phyloP scores from a whole-genome alignment of 176 grass and related monocot genomes.

The Eragrostis curvula region DNA sequence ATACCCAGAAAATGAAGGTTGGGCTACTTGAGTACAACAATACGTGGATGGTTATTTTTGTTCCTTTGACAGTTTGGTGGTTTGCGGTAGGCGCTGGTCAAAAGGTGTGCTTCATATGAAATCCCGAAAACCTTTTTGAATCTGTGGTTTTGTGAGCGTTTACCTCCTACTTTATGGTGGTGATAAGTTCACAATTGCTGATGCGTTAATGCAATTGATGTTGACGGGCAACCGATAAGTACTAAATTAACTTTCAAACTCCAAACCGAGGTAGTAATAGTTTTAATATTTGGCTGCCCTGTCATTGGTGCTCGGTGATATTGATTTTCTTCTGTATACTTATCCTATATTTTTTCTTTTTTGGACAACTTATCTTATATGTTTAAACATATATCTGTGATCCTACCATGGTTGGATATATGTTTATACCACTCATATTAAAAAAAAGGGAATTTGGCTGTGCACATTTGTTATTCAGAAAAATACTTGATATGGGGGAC shows the following conservation, averaged over 20 bases:
- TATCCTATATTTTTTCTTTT: no score
- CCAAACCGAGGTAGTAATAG: not conserved
- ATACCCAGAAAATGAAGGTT: not conserved
- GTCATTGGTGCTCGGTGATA: not conserved
- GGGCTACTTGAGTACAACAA: not conserved
- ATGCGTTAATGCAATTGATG: not conserved
- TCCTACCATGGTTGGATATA: not conserved
- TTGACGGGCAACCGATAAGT: not conserved
- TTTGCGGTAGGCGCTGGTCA: not conserved
- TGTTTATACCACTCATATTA: not conserved
- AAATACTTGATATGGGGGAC: not conserved
- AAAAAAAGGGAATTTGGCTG: not conserved
- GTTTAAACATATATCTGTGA: not conserved
- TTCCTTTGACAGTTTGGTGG: not conserved
- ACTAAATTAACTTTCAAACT: not conserved
- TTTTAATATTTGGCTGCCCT: not conserved
- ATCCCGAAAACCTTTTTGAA: not conserved
- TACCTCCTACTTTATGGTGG: not conserved
- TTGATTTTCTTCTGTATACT: not conserved
- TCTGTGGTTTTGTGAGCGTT: slow-evolving; percentile 5
- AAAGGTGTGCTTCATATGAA: slow-evolving; percentile 15
- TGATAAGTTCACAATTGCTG: slow-evolving; percentile 1
- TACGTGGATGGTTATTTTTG: slow-evolving; percentile 16
- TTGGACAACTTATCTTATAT: no score
- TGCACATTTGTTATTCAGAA: not conserved